Base-by-base conservation (phyloP, 2,329 filamentous ascomycete genomes). In the Sporothrix brasiliensis region DNA sequence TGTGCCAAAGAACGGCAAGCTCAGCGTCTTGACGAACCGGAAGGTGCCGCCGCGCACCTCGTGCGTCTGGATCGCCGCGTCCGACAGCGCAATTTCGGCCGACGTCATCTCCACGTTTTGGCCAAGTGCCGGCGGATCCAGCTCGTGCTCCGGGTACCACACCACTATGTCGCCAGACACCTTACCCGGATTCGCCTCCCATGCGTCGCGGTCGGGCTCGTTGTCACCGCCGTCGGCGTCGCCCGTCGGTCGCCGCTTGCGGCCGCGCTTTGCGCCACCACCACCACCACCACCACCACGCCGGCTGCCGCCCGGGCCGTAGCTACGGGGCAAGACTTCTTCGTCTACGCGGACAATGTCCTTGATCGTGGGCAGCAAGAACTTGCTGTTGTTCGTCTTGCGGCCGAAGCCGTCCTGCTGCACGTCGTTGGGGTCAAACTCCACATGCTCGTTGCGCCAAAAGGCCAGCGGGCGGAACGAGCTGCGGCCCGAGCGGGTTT, bases 11-110 rank as follows among this genome's bases (percentile, higher is more conserved):
- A 97, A 98, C 0, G 91, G 89, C 72, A 92, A 84, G 39, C 89
- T 92, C 70, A 96, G 86, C 72, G 94, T 91, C 82, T 97, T 98
- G 47, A 92, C 92, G 78, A 97, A 98, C 70, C 88, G 87, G 84
- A 98, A 98, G 3, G 88, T 88, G 21, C 90, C 90, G 76, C 86
- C 84, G 69, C 84, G 84, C 73, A 89, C 87, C 71, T 87, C 84
- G 30, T 82, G 82, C 30, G 87, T 87, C 74, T 87, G 80, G 68
- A 90, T 86, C 1, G 86, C 85, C 7, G 82, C 79, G 69, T 82
- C 84, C 68, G 83, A 84, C 69, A 90, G 81, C 60, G 88, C 88
- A 44, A 89, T 80, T 70, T 86, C 83, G 68, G 88, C 84, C 44
- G 86, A 83, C 14, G 80, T 80, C 65, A 88, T 79, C 67, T 85